Conservation (phyloP, 345 rosid species). For the Bruguiera parviflora region DNA sequence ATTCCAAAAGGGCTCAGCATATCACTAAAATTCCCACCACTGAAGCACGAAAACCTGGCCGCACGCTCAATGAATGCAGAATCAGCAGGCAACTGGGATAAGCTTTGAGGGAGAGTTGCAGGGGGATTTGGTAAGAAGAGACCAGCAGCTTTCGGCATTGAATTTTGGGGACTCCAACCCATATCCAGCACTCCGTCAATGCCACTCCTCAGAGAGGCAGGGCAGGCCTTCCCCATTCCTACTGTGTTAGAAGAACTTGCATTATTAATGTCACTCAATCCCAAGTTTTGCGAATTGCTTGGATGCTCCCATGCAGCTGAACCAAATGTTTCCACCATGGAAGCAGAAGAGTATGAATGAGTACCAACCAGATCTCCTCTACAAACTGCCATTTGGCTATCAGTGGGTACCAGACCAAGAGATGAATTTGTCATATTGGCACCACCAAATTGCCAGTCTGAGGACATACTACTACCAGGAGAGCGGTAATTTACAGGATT, state of each 20-base stretch:
- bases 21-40: conserved; percentile 68
- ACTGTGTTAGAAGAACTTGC: conserved; percentile 33
- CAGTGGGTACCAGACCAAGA: conserved; percentile 47
- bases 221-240: conserved; percentile 42
- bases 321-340: conserved; percentile 62
- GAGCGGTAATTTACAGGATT: conserved; percentile 44
- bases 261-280: conserved; percentile 53
- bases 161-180: conserved; percentile 64
- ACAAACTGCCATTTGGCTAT: conserved; percentile 41
- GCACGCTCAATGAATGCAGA: conserved; percentile 94
- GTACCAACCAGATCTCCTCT: conserved; percentile 41
- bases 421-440: conserved; percentile 47
- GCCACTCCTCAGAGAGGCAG: conserved; percentile 43
- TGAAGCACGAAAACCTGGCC: conserved; percentile 81
- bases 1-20: conserved; percentile 57
- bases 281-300: conserved; percentile 51
- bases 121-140: conserved; percentile 48
- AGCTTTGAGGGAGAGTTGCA: conserved; percentile 56
- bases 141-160: conserved; percentile 65
- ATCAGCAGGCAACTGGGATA: conserved; percentile 87
- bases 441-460: conserved; percentile 60
- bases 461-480: conserved; percentile 29
- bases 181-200: conserved; percentile 56
- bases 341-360: conserved; percentile 63
- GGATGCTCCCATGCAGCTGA: conserved; percentile 68